Evolutionary conservation across 225 moss, liverwort and hornwort species (phyloP), one percentile per base, ranked within the genome.

Genomic region (Marchantia polymorpha): DNA sequence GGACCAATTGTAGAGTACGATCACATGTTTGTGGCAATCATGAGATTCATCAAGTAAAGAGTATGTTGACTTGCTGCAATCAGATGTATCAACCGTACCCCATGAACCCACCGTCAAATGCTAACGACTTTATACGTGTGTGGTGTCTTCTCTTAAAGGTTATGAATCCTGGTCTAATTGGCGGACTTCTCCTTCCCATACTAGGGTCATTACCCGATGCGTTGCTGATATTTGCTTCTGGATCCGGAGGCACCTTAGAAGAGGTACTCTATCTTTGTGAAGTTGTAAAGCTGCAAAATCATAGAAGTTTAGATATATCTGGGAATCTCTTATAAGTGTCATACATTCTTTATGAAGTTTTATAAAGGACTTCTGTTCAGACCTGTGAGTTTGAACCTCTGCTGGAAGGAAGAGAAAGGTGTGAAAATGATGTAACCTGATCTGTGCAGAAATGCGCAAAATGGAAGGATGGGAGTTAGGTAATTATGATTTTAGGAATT

Each of bases 201-300:
- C 53, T 96, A 76, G 96, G 96, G 61, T 90, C 92, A 7, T 89
- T 96, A 85, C 96, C 96, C 64, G 94, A 96, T 85, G 92, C 96
- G 26, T 82, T 96, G 64, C 83, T 96, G 77, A 90, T 96, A 74
- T 87, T 89, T 52, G 94, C 91, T 39, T 92, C 96, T 31, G 96
- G 94, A 76, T 67, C 83, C 58, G 94, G 94, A 60, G 94, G 96
- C 73, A 88, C 94, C 23, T 82, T 81, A 29, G 67, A 92, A 81
- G 88, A 96, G 94, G 96, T 92, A 55, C 51, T 61, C 15, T 46
- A 8, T 27, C 51, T 51, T 0, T 7, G 29, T 71, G 12, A 71
- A 39, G 22, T 69, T 47, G 7, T 0, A 17, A 66, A 25, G 2
- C 15, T 48, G 58, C 12, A 23, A 14, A 51, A 54, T 29, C 46